Evolutionary conservation across 2,329 filamentous ascomycete species (phyloP), one percentile per base, ranked within the genome.

Genomic region (Westerdykella sp.): DNA sequence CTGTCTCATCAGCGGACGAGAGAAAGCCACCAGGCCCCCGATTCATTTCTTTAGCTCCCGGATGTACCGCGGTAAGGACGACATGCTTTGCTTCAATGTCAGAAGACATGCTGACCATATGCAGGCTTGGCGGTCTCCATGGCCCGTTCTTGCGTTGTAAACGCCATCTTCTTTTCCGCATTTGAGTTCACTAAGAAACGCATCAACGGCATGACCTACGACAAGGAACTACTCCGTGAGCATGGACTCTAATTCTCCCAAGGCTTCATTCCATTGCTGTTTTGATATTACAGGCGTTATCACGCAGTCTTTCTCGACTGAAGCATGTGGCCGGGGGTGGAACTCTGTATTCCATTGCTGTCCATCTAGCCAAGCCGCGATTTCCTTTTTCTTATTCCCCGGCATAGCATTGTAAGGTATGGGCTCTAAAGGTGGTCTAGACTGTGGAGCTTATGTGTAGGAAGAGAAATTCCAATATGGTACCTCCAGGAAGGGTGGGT

Each of bases 151-250:
- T 89, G 85, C 57, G 75, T 87, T 41, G 82, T 93, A 54, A 94
- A 94, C 63, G 86, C 87, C 53, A 85, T 94, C 57, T 94, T 94
- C 75, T 94, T 94, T 70, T 89, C 85, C 35, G 84, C 83, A 32
- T 94, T 93, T 63, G 87, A 94, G 69, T 83, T 87, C 56, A 77
- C 87, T 56, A 93, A 93, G 68, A 76, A 75, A 57, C 63, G 65
- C 40, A 73, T 77, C 62, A 76, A 76, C 47, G 50, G 46, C 7
- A 55, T 71, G 50, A 52, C 59, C 11, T 55, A 63, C 34, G 64
- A 69, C 40, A 64, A 69, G 31, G 59, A 67, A 45, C 53, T 65
- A 37, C 44, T 66, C 30, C 56, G 48, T 25, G 56, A 57, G 42
- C 47, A 59, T 37, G 57, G 51, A 12, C 16, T 41, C 28, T 40